Evolutionary conservation across 345 rosid species (phyloP).

Genomic region (Aurinia saxatilis): DNA sequence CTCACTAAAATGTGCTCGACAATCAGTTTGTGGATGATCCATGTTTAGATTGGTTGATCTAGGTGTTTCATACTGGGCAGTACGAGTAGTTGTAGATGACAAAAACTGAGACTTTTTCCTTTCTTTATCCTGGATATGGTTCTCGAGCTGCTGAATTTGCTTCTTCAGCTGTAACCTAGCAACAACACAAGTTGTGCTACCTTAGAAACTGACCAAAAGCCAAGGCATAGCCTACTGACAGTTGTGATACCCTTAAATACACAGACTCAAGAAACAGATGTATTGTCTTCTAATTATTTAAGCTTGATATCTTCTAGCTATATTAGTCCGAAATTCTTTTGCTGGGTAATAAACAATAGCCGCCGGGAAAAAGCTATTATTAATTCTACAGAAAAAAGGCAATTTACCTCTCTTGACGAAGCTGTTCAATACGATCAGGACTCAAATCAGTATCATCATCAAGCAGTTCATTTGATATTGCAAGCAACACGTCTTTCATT

Average conservation of each 20-base stretch:
- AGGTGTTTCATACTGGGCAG: constrained; percentile 62
- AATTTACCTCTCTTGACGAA: constrained; percentile 75
- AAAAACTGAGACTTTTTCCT: constrained; percentile 56
- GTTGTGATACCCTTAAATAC: background rate
- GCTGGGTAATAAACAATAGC: too few species aligned
- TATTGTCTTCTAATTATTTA: background rate
- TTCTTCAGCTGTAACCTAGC: constrained; percentile 69
- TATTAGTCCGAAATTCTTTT: too few species aligned
- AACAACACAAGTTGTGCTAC: constrained; percentile 20
- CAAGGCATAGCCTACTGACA: constrained; percentile 10
- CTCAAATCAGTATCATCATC: constrained; percentile 62
- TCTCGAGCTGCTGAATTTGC: constrained; percentile 76
- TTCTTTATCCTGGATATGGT: constrained; percentile 45
- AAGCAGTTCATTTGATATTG: constrained; percentile 87
- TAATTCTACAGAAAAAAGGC: background rate
- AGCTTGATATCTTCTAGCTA: background rate
- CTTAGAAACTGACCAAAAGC: constrained; percentile 8
- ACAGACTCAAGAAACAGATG: constrained; percentile 3
- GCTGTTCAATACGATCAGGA: constrained; percentile 57
- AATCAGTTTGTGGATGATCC: constrained; percentile 40
- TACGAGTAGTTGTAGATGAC: constrained; percentile 45
- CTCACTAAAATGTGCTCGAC: constrained; percentile 40
- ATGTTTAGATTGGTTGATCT: constrained; percentile 34
- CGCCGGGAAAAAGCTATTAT: too few species aligned
- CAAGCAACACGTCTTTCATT: constrained; percentile 77